Conservation (phyloP, 2,329 filamentous ascomycete species). For the Lachnellula arida region DNA sequence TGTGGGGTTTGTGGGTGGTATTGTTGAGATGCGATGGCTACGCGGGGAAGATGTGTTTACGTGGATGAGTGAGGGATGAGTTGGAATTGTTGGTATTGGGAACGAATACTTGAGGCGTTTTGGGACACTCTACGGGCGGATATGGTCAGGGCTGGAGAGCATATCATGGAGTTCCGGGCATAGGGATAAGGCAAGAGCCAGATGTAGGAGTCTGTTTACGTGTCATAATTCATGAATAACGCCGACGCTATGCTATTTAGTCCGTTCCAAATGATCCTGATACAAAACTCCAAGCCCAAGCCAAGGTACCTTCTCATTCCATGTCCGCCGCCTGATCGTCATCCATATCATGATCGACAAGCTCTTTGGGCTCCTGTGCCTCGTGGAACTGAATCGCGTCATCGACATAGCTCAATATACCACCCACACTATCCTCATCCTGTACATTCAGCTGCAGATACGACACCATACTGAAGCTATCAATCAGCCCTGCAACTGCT, state of each 20-base stretch:
- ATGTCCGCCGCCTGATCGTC: constrained; percentile 38
- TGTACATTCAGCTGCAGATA: constrained; percentile 87
- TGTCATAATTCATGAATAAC: constrained; percentile 18
- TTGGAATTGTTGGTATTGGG: neutral
- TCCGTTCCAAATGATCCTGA: neutral
- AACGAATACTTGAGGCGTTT: neutral
- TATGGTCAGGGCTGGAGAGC: neutral
- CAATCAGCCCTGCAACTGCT: constrained; percentile 86
- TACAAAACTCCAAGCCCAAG: neutral
- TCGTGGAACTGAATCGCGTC: constrained; percentile 92
- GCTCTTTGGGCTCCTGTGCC: constrained; percentile 84
- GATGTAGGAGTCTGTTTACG: neutral
- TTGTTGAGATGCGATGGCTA: constrained; percentile 2
- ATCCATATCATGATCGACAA: constrained; percentile 56
- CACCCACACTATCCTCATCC: constrained; percentile 84
- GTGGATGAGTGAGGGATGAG: neutral
- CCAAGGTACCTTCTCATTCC: constrained; percentile 10
- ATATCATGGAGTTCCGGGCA: neutral
- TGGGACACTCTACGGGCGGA: neutral
- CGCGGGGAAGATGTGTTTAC: neutral
- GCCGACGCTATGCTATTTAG: constrained; percentile 24
- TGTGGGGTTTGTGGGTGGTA: constrained; percentile 2
- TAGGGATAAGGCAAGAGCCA: neutral
- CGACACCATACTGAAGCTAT: constrained; percentile 97
- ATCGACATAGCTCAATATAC: constrained; percentile 85